phyloP scores from a whole-genome alignment of 257 asterid genomes.

The Solanum rostratum region DNA sequence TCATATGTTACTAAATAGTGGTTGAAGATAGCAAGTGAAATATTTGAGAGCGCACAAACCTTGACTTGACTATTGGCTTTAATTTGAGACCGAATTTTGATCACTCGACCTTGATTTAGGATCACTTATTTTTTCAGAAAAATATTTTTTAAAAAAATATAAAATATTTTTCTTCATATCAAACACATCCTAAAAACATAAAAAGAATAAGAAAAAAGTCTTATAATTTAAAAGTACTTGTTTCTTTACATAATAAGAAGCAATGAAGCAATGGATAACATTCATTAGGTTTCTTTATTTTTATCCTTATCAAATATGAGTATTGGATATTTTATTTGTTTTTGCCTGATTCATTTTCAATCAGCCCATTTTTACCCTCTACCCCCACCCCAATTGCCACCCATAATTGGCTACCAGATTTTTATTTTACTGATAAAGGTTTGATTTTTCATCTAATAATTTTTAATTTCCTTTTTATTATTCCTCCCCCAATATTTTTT shows the following conservation, averaged over 20 bases:
- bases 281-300: no score
- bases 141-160: no score
- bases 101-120: not conserved
- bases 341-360: no score
- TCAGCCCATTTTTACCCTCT: not conserved
- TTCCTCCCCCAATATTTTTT: not conserved
- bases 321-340: no score
- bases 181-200: not conserved
- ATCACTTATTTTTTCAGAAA: no score
- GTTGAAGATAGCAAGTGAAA: not conserved
- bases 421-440: not conserved
- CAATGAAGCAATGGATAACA: no score
- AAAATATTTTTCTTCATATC: not conserved
- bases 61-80: not conserved
- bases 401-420: not conserved
- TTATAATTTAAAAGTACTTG: not conserved
- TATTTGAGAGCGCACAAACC: not conserved
- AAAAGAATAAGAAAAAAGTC: no score
- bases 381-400: no score
- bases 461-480: no score
- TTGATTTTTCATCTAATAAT: no score
- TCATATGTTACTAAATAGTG: not conserved
- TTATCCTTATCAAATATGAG: not conserved
- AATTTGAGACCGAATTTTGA: no score
- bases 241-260: not conserved